Base-by-base conservation (phyloP, 805 yeast species). In the Kodamaea hsintzibuensis region DNA sequence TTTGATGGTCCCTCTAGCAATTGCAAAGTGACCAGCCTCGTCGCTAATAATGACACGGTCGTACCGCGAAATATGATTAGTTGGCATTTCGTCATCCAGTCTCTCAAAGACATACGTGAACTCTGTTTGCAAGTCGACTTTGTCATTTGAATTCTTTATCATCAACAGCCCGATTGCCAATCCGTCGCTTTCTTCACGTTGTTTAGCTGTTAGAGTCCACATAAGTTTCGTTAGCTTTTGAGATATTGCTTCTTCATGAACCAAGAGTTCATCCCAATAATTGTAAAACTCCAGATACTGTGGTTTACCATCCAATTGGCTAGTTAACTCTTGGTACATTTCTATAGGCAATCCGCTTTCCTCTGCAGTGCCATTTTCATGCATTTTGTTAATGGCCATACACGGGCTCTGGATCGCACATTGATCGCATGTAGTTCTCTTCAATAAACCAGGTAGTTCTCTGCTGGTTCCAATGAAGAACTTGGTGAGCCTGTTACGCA, bases 21-120 rank as follows among this genome's bases (percentile, higher is more conserved):
- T 62, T 0, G 89, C 88, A 66, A 86, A 86, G 65, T 88, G 90
- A 0, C 96, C 96, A 0, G 66, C 56, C 60, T 89, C 96, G 66
- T 89, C 96, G 63, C 97, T 91, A 0, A 91, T 72, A 13, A 88
- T 76, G 0, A 92, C 80, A 40, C 83, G 74, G 63, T 92, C 97
- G 57, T 80, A 77, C 39, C 76, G 72, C 0, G 72, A 50, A 1
- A 91, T 61, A 54, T 86, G 90, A 0, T 43, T 47, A 6, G 16
- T 27, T 2, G 54, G 54, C 86, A 71, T 1, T 63, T 33, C 33
- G 73, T 42, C 59, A 18, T 42, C 59, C 10, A 42, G 51, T 62
- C 86, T 73, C 49, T 67, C 69, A 62, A 86, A 82, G 0, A 81
- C 76, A 65, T 86, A 86, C 7, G 71, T 47, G 57, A 70, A 84